Base-by-base conservation (phyloP, 2,329 filamentous ascomycete species). In the Aspergillus aculeatus region DNA sequence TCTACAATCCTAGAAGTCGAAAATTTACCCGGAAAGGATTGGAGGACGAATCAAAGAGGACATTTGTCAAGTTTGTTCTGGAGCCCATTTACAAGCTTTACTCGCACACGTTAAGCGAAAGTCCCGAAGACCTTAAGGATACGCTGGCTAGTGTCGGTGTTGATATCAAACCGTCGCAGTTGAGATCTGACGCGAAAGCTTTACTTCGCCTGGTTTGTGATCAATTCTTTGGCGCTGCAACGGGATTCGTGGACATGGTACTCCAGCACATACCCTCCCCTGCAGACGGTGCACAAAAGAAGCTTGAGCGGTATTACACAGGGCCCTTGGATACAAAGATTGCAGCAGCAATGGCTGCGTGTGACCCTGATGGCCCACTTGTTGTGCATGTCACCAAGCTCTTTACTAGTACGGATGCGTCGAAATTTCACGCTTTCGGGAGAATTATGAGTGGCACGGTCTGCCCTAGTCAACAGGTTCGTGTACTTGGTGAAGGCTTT, bases 31-130 rank as follows among this genome's bases (percentile, higher is more conserved):
- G 95, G 63, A 98, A 96, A 73, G 86, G 88, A 0, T 79, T 90
- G 23, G 94, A 98, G 70, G 88, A 94, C 64, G 82, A 85, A 12
- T 87, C 93, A 5, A 91, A 89, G 75, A 84, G 95, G 58, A 91
- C 92, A 0, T 99, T 99, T 73, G 90, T 98, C 58, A 89, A 96
- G 76, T 99, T 98, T 74, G 85, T 99, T 29, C 82, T 99, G 51
- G 95, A 99, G 73, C 95, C 95, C 19, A 92, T 99, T 67, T 99
- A 99, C 84, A 99, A 99, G 77, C 83, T 99, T 47, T 98, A 94
- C 75, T 94, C 92, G 16, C 92, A 97, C 74, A 96, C 93, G 4
- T 91, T 99, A 70, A 96, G 92, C 71, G 90, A 96, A 73, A 94
- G 88, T 69, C 90, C 94, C 0, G 88, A 91, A 57, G 90, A 96